A percentile compares a stretch with the other conserved stretches of the same genome.
phyloP scores from a whole-genome alignment of 2,329 filamentous ascomycete genomes.

The Colletotrichum spinosum region DNA sequence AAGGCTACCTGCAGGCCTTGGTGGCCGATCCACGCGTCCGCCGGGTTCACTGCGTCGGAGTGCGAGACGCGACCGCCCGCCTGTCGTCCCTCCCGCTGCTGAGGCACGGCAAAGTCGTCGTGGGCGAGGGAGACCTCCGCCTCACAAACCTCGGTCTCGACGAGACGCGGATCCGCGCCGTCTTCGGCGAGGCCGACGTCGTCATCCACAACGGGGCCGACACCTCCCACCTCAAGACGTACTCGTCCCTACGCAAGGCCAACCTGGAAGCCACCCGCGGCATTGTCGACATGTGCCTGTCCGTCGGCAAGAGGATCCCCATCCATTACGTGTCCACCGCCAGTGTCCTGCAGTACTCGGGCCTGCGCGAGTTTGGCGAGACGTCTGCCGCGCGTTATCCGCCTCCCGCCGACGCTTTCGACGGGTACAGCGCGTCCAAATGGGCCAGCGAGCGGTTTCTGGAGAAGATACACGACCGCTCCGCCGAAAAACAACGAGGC shows the following conservation, averaged over 20 bases:
- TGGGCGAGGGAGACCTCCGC: slow-evolving; percentile 51
- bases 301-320: slow-evolving; percentile 41
- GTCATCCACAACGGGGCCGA: slow-evolving; percentile 64
- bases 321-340: slow-evolving; percentile 53
- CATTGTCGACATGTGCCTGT: slow-evolving; percentile 40
- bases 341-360: slow-evolving; percentile 35
- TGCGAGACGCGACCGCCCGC: too few species aligned
- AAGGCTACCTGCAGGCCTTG: slow-evolving; percentile 34
- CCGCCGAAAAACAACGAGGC: too few species aligned
- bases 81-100: slow-evolving; percentile 23
- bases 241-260: slow-evolving; percentile 40
- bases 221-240: slow-evolving; percentile 46
- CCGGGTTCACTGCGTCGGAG: slow-evolving; percentile 35
- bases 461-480: slow-evolving; percentile 36
- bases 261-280: slow-evolving; percentile 47
- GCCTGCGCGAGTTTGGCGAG: slow-evolving; percentile 8
- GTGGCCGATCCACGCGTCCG: slow-evolving; percentile 17
- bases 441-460: slow-evolving; percentile 49
- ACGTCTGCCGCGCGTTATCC: slow-evolving; percentile 24
- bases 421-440: slow-evolving; percentile 48
- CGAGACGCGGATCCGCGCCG: slow-evolving; percentile 41
- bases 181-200: slow-evolving; percentile 46
- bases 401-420: slow-evolving; percentile 40
- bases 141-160: slow-evolving; percentile 47
- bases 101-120: slow-evolving; percentile 44